phyloP scores from a whole-genome alignment of 2,329 filamentous ascomycete genomes.

The Aaosphaeria pasadenensis region DNA sequence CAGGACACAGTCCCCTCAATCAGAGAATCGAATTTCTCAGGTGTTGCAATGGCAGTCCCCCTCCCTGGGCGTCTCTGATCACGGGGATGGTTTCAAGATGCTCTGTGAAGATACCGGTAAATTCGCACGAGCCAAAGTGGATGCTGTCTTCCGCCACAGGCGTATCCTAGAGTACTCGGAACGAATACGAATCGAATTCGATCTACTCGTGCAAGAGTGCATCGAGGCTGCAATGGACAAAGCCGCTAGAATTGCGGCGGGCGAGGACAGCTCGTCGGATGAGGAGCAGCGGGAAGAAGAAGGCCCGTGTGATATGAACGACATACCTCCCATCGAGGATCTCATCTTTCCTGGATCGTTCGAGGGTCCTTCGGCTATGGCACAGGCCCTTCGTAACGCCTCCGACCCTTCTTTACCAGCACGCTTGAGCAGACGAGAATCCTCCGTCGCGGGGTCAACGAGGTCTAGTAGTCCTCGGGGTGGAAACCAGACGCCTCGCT shows the following conservation, averaged over 20 bases:
- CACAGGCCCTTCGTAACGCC: constrained; percentile 54
- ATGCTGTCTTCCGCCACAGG: constrained; percentile 86
- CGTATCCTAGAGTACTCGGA: constrained; percentile 95
- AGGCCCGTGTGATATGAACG: constrained; percentile 49
- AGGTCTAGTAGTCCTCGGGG: constrained; percentile 87
- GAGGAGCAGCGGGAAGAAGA: constrained; percentile 44
- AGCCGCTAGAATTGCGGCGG: constrained; percentile 81
- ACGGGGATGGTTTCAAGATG: constrained; percentile 83
- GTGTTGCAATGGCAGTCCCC: constrained; percentile 97
- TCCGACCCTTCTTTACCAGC: constrained; percentile 49
- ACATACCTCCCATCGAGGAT: constrained; percentile 47
- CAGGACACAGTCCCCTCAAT: constrained; percentile 91
- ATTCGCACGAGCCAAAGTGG: constrained; percentile 82
- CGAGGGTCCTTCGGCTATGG: constrained; percentile 56
- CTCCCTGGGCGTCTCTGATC: constrained; percentile 83
- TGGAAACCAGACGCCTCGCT: constrained; percentile 79
- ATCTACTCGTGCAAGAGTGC: constrained; percentile 89
- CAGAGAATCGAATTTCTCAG: constrained; percentile 90
- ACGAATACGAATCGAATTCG: constrained; percentile 90
- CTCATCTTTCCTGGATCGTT: constrained; percentile 59
- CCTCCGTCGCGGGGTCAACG: constrained; percentile 70
- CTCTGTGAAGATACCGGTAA: constrained; percentile 89
- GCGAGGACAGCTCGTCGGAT: constrained; percentile 76
- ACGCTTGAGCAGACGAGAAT: constrained; percentile 49
- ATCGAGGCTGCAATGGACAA: constrained; percentile 90